A percentile compares a stretch with the other conserved stretches of the same genome.
Conservation (phyloP, 768 basidiomycete species). For the Lactarius evosmus region DNA sequence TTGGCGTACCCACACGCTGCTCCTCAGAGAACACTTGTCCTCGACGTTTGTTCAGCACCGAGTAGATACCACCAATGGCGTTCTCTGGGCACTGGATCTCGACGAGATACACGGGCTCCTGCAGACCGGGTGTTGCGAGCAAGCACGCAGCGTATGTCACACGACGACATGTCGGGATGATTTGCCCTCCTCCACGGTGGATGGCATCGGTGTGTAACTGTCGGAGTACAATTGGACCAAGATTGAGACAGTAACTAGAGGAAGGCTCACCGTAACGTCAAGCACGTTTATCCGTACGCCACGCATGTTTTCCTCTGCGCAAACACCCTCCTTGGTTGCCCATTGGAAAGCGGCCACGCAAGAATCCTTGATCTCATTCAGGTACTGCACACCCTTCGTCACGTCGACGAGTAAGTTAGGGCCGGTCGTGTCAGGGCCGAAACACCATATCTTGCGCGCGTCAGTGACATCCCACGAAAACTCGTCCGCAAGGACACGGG, state of each 20-base stretch:
- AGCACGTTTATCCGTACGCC: slow-evolving; percentile 94
- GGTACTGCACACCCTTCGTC: slow-evolving; percentile 98
- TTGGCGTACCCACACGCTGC: slow-evolving; percentile 94
- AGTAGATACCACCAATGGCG: slow-evolving; percentile 97
- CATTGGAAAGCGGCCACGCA: slow-evolving; percentile 99
- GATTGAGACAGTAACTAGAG: neutral
- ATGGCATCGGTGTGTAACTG: slow-evolving; percentile 98
- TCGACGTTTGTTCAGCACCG: slow-evolving; percentile 90
- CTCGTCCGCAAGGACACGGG: slow-evolving; percentile 93
- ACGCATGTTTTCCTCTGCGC: slow-evolving; percentile 98
- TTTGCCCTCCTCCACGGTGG: slow-evolving; percentile 98
- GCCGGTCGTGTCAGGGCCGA: slow-evolving; percentile 97
- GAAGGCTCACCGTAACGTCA: slow-evolving; percentile 78
- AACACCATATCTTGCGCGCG: slow-evolving; percentile 99
- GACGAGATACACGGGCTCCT: slow-evolving; percentile 96
- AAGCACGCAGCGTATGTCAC: slow-evolving; percentile 94
- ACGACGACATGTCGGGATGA: slow-evolving; percentile 96
- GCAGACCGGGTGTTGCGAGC: slow-evolving; percentile 85
- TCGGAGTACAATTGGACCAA: slow-evolving; percentile 12
- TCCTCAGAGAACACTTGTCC: slow-evolving; percentile 98
- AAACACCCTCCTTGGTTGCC: slow-evolving; percentile 98
- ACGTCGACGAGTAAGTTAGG: slow-evolving; percentile 96
- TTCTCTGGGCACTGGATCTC: slow-evolving; percentile 98
- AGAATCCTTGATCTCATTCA: slow-evolving; percentile 99
- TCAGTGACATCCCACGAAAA: slow-evolving; percentile 99